These are phyloP conservation scores for Nicotiana sylvestris DNA, from an alignment of 257 asterid genomes.

Conservation along the genomic window DNA sequence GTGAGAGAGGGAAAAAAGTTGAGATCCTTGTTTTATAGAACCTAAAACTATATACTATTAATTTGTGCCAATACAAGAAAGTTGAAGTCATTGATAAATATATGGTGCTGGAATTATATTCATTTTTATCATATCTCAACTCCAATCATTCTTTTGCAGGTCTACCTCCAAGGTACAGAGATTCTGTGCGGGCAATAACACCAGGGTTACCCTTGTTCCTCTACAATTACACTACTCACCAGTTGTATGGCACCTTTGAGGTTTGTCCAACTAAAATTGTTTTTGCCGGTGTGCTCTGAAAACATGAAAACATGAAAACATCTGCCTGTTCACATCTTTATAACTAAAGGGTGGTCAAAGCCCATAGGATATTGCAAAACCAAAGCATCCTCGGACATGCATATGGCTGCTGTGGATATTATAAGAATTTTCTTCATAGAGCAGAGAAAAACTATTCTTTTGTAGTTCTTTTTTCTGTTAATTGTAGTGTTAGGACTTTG, in stretches of 20 bases:
- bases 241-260: slow-evolving; percentile 94
- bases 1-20: background rate
- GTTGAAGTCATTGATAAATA: background rate
- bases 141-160: slow-evolving; percentile 36
- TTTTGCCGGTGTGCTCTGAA: background rate
- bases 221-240: slow-evolving; percentile 90
- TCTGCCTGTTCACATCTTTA: background rate
- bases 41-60: too few species aligned
- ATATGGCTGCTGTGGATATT: background rate
- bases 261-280: slow-evolving; percentile 24
- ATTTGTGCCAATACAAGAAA: background rate
- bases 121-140: background rate
- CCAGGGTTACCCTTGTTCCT: slow-evolving; percentile 96
- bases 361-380: background rate
- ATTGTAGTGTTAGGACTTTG: background rate
- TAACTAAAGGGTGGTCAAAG: background rate
- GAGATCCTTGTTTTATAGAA: background rate
- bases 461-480: background rate
- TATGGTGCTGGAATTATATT: background rate
- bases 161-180: slow-evolving; percentile 89
- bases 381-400: background rate
- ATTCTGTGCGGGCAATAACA: slow-evolving; percentile 92
- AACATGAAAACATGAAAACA: background rate
- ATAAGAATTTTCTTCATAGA: background rate
- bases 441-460: background rate